phyloP scores from a whole-genome alignment of 768 basidiomycete species.

The Saitozyma sp. region DNA sequence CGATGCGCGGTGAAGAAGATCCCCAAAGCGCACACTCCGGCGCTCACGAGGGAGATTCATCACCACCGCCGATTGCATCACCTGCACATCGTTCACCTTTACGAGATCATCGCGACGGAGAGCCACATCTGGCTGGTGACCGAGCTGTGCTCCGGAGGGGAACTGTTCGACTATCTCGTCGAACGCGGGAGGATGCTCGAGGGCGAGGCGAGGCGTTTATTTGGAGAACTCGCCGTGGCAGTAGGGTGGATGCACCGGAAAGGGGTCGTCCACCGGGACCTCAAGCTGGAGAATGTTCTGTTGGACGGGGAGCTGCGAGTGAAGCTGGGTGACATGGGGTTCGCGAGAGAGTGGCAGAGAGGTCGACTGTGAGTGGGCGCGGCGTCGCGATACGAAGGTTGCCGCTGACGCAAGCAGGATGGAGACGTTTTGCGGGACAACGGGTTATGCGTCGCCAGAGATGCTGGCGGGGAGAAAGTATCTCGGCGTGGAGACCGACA shows the following conservation, averaged over 20 bases:
- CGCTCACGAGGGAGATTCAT: constrained; percentile 94
- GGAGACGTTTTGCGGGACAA: constrained; percentile 95
- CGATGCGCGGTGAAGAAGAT: constrained; percentile 98
- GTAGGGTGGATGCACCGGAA: constrained; percentile 89
- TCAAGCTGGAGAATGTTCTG: constrained; percentile 93
- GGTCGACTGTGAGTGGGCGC: constrained; percentile 40
- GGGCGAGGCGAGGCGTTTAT: constrained; percentile 79
- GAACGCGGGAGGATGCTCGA: constrained; percentile 87
- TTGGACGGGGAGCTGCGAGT: constrained; percentile 86
- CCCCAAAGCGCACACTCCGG: constrained; percentile 82
- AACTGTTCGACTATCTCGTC: constrained; percentile 95
- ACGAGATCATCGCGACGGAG: constrained; percentile 97
- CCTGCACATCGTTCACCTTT: constrained; percentile 90
- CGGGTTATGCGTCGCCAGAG: constrained; percentile 87
- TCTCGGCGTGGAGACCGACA: constrained; percentile 86
- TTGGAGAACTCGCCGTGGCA: constrained; percentile 93
- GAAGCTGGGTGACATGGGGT: constrained; percentile 93
- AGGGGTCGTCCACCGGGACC: constrained; percentile 92
- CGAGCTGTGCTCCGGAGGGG: constrained; percentile 93
- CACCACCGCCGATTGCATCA: constrained; percentile 97
- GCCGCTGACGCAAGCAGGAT: constrained; percentile 65
- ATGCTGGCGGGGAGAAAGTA: constrained; percentile 87
- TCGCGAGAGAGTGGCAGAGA: constrained; percentile 72
- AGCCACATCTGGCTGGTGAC: constrained; percentile 94
- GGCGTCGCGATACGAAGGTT: too few species aligned